Evolutionary conservation across 176 grass and related monocot genomes (phyloP), one percentile per base, ranked within the genome.

Genomic region (Ananas comosus): DNA sequence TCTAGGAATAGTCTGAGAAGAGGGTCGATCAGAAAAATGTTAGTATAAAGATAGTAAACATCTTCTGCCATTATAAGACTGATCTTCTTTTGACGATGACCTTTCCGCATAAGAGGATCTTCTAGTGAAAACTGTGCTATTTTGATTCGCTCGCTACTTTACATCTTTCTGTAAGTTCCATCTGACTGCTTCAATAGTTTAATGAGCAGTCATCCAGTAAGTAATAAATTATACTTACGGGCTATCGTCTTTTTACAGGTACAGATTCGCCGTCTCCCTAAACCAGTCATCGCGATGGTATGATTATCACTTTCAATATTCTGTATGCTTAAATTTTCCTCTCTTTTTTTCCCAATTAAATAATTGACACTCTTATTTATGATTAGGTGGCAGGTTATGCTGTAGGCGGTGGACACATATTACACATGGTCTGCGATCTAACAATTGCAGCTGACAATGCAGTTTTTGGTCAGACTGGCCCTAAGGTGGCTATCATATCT

Each of bases 211-310:
- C 56, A 59, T 59, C 21, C 8, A 61, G 22, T 61, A 61, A 16
- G 21, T 9, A 61, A 61, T 61, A 61, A 61, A 19, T 61, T 19
- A 61, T n/a, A 21, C 13, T 76, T 53, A 77, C 48, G 53, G 12
- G 54, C 24, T 17, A 12, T 58, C 12, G 50, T 77, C 12, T 33
- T 77, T 79, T 9, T 79, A 21, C 79, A 97, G 89, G 89, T 97
- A 53, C 86, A 90, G 76, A 97, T 97, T 69, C 84, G 89, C 11
- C 84, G 93, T 25, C 86, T 97, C 70, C 89, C 93, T 9, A 97
- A 97, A 70, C 93, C 89, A 81, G 81, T 91, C 13, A 91, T 89
- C 80, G 86, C 88, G 69, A 91, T 96, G 92, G 86, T 91, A 89
- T 65, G 13, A 49, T 64, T 11, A 64, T 69, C 22, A 14, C 66